Evolutionary conservation across 2,329 filamentous ascomycete genomes (phyloP).

Genomic region (Apiospora kogelbergensis): DNA sequence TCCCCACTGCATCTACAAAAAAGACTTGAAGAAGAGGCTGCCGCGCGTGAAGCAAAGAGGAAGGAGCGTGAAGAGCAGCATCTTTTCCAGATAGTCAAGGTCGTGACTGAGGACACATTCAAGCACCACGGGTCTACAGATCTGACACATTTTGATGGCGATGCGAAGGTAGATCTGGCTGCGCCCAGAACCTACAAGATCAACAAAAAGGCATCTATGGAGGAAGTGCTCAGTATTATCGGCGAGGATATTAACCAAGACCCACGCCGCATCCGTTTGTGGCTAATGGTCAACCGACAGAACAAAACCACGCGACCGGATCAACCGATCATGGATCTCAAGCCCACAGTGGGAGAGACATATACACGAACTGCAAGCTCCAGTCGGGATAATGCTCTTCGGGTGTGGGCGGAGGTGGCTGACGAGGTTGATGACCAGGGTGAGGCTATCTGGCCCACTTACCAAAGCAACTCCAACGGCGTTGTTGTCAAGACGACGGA

Average conservation of each 20-base stretch:
- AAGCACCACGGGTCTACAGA: constrained; percentile 81
- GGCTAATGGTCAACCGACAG: constrained; percentile 98
- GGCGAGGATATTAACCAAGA: constrained; percentile 70
- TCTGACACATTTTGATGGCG: constrained; percentile 67
- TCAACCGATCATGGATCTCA: constrained; percentile 74
- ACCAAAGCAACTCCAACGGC: constrained; percentile 56
- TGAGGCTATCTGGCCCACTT: constrained; percentile 69
- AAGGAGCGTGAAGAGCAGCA: constrained; percentile 95
- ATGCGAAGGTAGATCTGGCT: constrained; percentile 57
- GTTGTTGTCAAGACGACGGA: constrained; percentile 61
- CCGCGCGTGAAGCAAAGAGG: constrained; percentile 69
- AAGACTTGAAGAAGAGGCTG: constrained; percentile 79
- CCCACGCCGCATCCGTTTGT: constrained; percentile 73
- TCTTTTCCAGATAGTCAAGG: constrained; percentile 81
- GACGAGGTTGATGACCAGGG: constrained; percentile 67
- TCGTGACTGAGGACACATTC: constrained; percentile 82
- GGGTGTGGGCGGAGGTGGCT: constrained; percentile 83
- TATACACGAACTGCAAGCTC: constrained; percentile 50
- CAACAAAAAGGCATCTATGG: constrained; percentile 71
- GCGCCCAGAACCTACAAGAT: constrained; percentile 73
- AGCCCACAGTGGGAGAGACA: constrained; percentile 75
- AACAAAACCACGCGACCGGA: constrained; percentile 96
- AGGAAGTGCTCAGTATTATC: constrained; percentile 71
- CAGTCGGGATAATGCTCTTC: constrained; percentile 69
- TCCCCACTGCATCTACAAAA: constrained; percentile 77